Evolutionary conservation across 2,329 filamentous ascomycete species (phyloP), one percentile per base, ranked within the genome.

Genomic region (Zasmidium citrigriseum): DNA sequence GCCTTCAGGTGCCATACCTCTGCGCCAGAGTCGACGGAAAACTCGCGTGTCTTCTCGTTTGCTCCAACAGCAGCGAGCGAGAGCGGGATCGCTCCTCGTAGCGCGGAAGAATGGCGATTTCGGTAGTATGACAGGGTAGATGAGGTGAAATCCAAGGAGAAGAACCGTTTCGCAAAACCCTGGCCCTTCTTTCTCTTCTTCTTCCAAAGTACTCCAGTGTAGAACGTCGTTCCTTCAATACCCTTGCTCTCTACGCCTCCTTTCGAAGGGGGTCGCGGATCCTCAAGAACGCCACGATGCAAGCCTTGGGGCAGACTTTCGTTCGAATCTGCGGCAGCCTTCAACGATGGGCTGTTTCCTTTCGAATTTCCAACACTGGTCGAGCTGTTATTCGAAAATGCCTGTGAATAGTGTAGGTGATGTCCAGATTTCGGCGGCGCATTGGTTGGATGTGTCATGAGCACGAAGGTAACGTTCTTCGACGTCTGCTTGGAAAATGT

Each of bases 71-170:
- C 95, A 16, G 95, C 95, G 52, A 99, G 78, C 23, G 91, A 95
- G 9, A 99, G 82, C 0, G 95, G 95, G 52, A 99, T 95, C 7
- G 95, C 92, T 18, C 95, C 95, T 59, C 95, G 86, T 46, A 99
- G 80, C 1, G 93, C 92, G 4, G 93, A 96, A 4, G 93, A 96
- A 71, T 96, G 93, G 47, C 91, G 89, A 73, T 93, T 95, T 72
- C 96, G 90, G 73, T 97, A 99, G 78, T 99, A 99, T 0, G 95
- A 98, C 27, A 99, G 80, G 0, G 95, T 98, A 61, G 90, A 96
- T 0, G 93, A 93, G 3, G 89, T 92, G 72, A 93, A 98, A 74
- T 99, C 95, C 55, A 99, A 82, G 0, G 93, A 97, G 77, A 99
- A 99, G 81, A 95, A 99, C 38, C 95, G 86, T 57, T 91, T 86